Evolutionary conservation across 2,329 filamentous ascomycete genomes (phyloP).

Genomic region (Aspergillus alliaceus): DNA sequence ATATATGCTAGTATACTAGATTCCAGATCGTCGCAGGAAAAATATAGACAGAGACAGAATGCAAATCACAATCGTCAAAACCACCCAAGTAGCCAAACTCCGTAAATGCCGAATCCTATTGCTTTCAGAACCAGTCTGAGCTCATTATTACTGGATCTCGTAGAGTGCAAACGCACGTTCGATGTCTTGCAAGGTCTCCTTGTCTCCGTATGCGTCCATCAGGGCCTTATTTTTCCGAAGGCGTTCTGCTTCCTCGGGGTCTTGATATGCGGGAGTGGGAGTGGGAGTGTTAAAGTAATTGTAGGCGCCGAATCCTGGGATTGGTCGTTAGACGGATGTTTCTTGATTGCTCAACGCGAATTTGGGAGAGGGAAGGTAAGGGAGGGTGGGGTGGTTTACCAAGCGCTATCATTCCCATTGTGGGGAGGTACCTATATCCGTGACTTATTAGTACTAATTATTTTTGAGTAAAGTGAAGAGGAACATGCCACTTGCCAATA

Average conservation of each 20-base stretch:
- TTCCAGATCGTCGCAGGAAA: neutral
- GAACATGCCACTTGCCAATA: slow-evolving; percentile 10
- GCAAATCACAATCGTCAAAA: neutral
- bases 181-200: slow-evolving; percentile 45
- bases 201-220: slow-evolving; percentile 50
- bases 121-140: neutral
- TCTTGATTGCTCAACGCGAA: too few species aligned
- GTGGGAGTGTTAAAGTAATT: slow-evolving; percentile 10
- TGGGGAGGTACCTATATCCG: slow-evolving; percentile 13
- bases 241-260: slow-evolving; percentile 31
- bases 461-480: neutral
- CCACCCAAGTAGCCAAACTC: neutral
- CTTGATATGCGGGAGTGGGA: neutral
- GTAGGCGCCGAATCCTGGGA: slow-evolving; percentile 18
- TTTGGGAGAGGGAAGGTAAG: neutral
- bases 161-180: slow-evolving; percentile 47
- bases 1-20: neutral
- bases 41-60: neutral
- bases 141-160: slow-evolving; percentile 35
- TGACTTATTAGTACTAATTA: neutral
- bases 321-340: neutral
- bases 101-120: neutral
- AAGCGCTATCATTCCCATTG: slow-evolving; percentile 16
- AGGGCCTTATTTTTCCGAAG: slow-evolving; percentile 39
- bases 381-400: slow-evolving; percentile 4